phyloP scores from a whole-genome alignment of 164 flowering plant species.

The Malania oleifera region DNA sequence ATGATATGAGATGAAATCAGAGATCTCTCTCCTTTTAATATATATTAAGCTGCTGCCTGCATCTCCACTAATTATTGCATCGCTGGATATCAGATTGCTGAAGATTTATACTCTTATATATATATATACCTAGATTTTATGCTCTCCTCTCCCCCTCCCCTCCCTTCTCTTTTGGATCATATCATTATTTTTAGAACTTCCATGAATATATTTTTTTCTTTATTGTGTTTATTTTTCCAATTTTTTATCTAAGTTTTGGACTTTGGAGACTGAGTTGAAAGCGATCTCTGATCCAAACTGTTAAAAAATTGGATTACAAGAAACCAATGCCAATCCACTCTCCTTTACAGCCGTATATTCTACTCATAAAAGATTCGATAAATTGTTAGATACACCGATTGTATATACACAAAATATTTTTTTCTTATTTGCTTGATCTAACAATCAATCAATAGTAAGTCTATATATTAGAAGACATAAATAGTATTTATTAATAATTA shows the following conservation, averaged over 20 bases:
- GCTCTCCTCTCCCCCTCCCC: slow-evolving; percentile 8
- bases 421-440: too few relatives aligned
- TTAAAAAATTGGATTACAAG: slow-evolving; percentile 7
- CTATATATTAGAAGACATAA: too few relatives aligned
- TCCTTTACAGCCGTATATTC: too few relatives aligned
- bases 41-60: too few relatives aligned
- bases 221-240: background rate
- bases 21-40: slow-evolving; percentile 31
- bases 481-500: too few relatives aligned
- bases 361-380: too few relatives aligned
- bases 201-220: slow-evolving; percentile 5
- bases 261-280: slow-evolving; percentile 28
- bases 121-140: slow-evolving; percentile 42
- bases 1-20: too few relatives aligned
- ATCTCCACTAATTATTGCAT: slow-evolving; percentile 38
- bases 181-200: slow-evolving; percentile 18
- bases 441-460: too few relatives aligned
- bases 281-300: slow-evolving; percentile 23
- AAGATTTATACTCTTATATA: slow-evolving; percentile 23
- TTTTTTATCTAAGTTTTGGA: slow-evolving; percentile 9
- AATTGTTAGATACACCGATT: too few relatives aligned
- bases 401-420: too few relatives aligned
- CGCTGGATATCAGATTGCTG: slow-evolving; percentile 72
- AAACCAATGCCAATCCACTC: background rate
- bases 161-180: slow-evolving; percentile 1